phyloP scores from a whole-genome alignment of 441 rosid genomes.

The Manihot esculenta region DNA sequence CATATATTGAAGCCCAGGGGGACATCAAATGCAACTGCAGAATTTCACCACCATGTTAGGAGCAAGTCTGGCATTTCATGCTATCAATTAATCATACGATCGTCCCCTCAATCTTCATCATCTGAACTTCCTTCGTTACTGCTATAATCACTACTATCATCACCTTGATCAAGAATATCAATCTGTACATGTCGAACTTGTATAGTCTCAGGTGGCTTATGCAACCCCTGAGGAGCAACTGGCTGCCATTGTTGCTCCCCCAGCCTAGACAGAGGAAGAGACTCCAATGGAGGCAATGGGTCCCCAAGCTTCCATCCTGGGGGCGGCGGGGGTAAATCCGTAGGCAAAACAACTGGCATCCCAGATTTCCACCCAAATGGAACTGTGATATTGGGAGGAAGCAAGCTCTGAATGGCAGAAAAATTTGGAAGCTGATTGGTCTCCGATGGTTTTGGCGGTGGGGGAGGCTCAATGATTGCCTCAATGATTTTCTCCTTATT shows the following conservation, averaged over 20 bases:
- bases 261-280: constrained; percentile 47
- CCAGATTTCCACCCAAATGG: constrained; percentile 96
- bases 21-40: neutral
- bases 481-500: constrained; percentile 58
- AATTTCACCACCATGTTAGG: neutral
- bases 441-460: constrained; percentile 30
- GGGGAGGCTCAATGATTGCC: constrained; percentile 67
- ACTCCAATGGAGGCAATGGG: constrained; percentile 66
- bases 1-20: too few species aligned
- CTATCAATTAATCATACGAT: neutral
- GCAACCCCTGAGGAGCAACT: constrained; percentile 48
- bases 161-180: constrained; percentile 74
- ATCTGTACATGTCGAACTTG: constrained; percentile 84
- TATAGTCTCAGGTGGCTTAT: constrained; percentile 63
- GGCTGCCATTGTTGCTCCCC: constrained; percentile 48
- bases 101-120: constrained; percentile 52
- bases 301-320: constrained; percentile 98
- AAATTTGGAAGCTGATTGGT: constrained; percentile 34
- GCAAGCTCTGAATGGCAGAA: constrained; percentile 53
- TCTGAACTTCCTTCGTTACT: constrained; percentile 78
- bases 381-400: constrained; percentile 61
- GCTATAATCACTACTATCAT: constrained; percentile 76
- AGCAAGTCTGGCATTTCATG: neutral
- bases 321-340: constrained; percentile 67
- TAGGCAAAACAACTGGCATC: constrained; percentile 81